These are phyloP conservation scores for Aphanomyces stellatus DNA, from an alignment of 352 stramenopile species.

Conservation along the genomic window DNA sequence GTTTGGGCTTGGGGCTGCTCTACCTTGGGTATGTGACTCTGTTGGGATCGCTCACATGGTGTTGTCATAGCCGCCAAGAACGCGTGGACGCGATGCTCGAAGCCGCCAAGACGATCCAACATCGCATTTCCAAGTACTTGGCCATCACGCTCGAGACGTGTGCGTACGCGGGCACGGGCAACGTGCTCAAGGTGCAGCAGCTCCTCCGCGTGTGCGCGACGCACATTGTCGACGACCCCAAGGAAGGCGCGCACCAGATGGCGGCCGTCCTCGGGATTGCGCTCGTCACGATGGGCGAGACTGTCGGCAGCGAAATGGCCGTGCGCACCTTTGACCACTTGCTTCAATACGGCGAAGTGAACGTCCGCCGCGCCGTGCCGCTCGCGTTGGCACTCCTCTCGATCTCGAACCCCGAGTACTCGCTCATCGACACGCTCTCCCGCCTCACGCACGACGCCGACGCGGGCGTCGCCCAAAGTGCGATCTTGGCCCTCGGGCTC, in stretches of 20 bases:
- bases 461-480: constrained; percentile 93
- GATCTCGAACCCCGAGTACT: constrained; percentile 97
- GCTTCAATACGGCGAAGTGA: constrained; percentile 98
- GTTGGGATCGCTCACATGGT: not conserved
- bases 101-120: constrained; percentile 96
- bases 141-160: constrained; percentile 96
- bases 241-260: constrained; percentile 81
- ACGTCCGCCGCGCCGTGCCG: constrained; percentile 94
- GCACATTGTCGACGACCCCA: constrained; percentile 87
- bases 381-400: constrained; percentile 95
- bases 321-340: constrained; percentile 98
- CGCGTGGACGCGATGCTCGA: constrained; percentile 98
- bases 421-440: constrained; percentile 94
- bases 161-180: constrained; percentile 97
- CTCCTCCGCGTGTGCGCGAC: constrained; percentile 97
- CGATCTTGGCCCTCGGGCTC: constrained; percentile 95
- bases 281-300: constrained; percentile 97
- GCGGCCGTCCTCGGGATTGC: constrained; percentile 96
- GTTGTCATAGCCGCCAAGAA: constrained; percentile 61
- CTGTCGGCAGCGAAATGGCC: constrained; percentile 96
- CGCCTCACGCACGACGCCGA: constrained; percentile 98
- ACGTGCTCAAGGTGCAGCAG: constrained; percentile 98
- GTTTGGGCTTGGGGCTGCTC: constrained; percentile 94
- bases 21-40: constrained; percentile 89
- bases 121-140: constrained; percentile 96